These are phyloP conservation scores for Tulasnella sp. DNA, from an alignment of 768 basidiomycete species.

Conservation along the genomic window DNA sequence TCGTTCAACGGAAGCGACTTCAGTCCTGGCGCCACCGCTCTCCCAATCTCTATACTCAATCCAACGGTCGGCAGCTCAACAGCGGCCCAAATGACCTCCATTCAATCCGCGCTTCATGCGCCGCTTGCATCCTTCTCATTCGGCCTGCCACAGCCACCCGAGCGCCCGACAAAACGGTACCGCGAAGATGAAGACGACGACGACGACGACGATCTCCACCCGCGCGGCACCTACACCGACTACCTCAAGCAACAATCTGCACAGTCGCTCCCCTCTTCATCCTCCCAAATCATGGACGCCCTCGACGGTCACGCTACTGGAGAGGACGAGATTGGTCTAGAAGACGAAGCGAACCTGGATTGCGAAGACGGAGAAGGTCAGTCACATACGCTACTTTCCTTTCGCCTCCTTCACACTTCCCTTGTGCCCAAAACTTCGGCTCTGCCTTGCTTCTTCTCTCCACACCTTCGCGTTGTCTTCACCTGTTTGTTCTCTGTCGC, in stretches of 20 bases:
- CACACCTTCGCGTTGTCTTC: neutral
- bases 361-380: neutral
- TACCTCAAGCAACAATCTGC: neutral
- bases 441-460: neutral
- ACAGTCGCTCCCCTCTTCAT: neutral
- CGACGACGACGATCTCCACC: slow-evolving; percentile 10
- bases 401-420: neutral
- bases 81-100: neutral
- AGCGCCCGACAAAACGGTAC: slow-evolving; percentile 8
- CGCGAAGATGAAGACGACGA: slow-evolving; percentile 8
- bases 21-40: neutral
- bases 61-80: neutral
- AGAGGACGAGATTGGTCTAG: slow-evolving; percentile 4
- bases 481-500: neutral
- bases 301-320: neutral
- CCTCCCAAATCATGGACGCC: neutral
- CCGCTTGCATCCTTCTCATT: neutral
- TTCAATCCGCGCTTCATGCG: neutral
- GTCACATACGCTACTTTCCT: neutral
- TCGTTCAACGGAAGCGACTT: no score
- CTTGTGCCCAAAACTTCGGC: neutral
- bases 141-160: neutral
- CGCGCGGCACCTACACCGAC: neutral
- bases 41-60: neutral
- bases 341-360: neutral